Evolutionary conservation across 2,329 filamentous ascomycete species (phyloP).

Genomic region (Penicillium sp.): DNA sequence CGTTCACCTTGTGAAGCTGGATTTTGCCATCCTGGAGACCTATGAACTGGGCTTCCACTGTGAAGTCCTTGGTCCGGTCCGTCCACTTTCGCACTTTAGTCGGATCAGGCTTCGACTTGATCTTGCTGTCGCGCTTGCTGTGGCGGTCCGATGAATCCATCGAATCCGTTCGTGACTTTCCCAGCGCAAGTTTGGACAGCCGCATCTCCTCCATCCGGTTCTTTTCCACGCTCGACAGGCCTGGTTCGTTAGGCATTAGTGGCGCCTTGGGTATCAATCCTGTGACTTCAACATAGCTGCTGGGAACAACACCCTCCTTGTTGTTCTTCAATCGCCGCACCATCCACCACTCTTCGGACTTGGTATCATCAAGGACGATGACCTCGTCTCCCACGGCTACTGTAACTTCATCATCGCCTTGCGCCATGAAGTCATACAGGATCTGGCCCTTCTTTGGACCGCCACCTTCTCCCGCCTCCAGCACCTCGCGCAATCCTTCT

Average conservation of each 20-base stretch:
- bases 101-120: constrained; percentile 79
- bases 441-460: constrained; percentile 78
- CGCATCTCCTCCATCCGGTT: constrained; percentile 77
- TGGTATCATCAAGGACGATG: constrained; percentile 79
- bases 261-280: constrained; percentile 59
- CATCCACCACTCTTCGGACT: constrained; percentile 99
- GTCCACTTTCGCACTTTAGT: constrained; percentile 89
- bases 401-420: constrained; percentile 94
- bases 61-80: constrained; percentile 92
- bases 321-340: constrained; percentile 86
- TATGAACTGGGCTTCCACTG: constrained; percentile 94
- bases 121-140: constrained; percentile 66
- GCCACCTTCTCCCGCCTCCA: constrained; percentile 72
- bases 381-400: constrained; percentile 90
- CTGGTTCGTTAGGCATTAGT: constrained; percentile 58
- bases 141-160: constrained; percentile 65
- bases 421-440: constrained; percentile 93
- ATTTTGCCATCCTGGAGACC: constrained; percentile 94
- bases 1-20: constrained; percentile 95
- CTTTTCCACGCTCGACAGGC: constrained; percentile 72
- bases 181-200: constrained; percentile 75
- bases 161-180: constrained; percentile 58
- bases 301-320: constrained; percentile 92
- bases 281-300: constrained; percentile 90
- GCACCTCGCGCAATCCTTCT: constrained; percentile 78